Evolutionary conservation across 169 alveolate genomes (phyloP).

Genomic region (Toxoplasma gondii): DNA sequence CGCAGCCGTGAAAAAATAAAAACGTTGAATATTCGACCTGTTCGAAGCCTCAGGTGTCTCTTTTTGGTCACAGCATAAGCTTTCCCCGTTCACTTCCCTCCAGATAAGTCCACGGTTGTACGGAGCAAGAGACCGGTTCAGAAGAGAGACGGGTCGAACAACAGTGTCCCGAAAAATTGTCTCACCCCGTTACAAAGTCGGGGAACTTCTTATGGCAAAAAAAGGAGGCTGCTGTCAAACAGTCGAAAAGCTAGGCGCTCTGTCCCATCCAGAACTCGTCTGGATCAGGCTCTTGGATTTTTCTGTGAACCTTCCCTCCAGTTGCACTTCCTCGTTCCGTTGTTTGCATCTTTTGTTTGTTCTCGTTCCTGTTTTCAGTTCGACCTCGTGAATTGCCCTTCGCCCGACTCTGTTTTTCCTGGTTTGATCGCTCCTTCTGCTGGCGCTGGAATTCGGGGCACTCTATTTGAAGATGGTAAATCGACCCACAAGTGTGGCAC

Average conservation of each 20-base stretch:
- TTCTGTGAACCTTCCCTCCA: not conserved
- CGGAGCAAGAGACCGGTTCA: no score
- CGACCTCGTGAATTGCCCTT: not conserved
- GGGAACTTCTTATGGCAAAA: no score
- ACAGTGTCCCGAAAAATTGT: no score
- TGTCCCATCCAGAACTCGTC: slow-evolving; percentile 19
- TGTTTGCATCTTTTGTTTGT: not conserved
- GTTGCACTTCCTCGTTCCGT: not conserved
- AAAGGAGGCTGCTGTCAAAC: no score
- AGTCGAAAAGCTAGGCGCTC: not conserved
- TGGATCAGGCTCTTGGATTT: not conserved
- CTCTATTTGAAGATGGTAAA: slow-evolving; percentile 62
- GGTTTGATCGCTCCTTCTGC: not conserved
- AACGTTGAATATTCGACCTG: no score
- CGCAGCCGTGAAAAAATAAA: no score
- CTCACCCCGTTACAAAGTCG: no score
- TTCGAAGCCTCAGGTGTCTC: no score
- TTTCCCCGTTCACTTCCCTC: no score
- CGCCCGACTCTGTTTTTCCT: not conserved
- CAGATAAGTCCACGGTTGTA: no score
- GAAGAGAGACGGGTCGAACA: no score
- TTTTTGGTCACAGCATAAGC: no score
- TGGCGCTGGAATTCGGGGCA: slow-evolving; percentile 47
- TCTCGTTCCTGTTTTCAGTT: not conserved
- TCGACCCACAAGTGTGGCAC: slow-evolving; percentile 68